A percentile compares a stretch with the other conserved stretches of the same genome.
These are phyloP conservation scores for Zygoascus sp. DNA, from an alignment of 1,139 yeast genomes.

Conservation along the genomic window DNA sequence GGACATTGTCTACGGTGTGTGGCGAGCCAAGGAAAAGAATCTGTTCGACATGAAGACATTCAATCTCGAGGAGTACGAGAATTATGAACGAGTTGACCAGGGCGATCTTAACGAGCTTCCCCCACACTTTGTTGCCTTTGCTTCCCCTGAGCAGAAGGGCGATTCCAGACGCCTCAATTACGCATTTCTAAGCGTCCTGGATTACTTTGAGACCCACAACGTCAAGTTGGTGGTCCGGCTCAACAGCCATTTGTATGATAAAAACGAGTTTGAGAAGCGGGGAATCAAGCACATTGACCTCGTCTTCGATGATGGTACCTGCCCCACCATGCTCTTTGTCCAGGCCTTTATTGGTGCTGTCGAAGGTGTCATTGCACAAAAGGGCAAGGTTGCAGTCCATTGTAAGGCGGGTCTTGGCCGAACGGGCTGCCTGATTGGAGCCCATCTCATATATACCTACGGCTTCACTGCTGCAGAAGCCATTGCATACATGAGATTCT, in stretches of 20 bases:
- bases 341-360: conserved; percentile 93
- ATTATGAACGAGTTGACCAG: conserved; percentile 90
- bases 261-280: conserved; percentile 71
- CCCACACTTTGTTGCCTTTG: conserved; percentile 94
- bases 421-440: conserved; percentile 96
- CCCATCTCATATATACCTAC: conserved; percentile 90
- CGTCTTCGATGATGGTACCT: conserved; percentile 97
- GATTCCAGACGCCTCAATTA: conserved; percentile 31
- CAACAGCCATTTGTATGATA: conserved; percentile 86
- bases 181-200: conserved; percentile 67
- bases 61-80: conserved; percentile 87
- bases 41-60: conserved; percentile 83
- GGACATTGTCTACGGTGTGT: conserved; percentile 90
- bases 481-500: conserved; percentile 91
- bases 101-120: conserved; percentile 92
- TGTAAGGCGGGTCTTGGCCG: conserved; percentile 98
- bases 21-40: conserved; percentile 96
- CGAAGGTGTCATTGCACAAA: conserved; percentile 74
- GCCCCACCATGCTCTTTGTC: conserved; percentile 91
- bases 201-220: conserved; percentile 63
- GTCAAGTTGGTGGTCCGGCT: conserved; percentile 88
- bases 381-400: conserved; percentile 95
- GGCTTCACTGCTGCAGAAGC: conserved; percentile 97
- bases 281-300: conserved; percentile 88
- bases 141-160: conserved; percentile 83